phyloP scores from a whole-genome alignment of 768 basidiomycete genomes.

The Boletus barrowsii region DNA sequence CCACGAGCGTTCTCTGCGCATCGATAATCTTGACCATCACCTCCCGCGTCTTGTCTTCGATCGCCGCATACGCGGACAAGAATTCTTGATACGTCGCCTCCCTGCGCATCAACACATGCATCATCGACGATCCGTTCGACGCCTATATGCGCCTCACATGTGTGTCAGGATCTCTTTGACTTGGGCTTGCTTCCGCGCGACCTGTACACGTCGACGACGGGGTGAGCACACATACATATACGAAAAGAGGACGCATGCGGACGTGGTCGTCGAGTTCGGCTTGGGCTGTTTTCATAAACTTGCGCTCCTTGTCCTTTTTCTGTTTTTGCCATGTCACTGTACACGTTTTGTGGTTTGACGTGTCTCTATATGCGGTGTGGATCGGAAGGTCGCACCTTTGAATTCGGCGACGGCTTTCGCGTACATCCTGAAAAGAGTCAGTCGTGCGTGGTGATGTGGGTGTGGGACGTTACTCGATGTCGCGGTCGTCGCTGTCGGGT shows the following conservation, averaged over 20 bases:
- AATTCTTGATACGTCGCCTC: constrained; percentile 27
- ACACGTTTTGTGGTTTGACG: neutral
- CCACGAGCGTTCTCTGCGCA: constrained; percentile 25
- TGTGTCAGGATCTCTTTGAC: constrained; percentile 16
- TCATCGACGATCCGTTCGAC: too few relatives aligned
- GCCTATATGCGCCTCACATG: constrained; percentile 22
- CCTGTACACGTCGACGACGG: constrained; percentile 9
- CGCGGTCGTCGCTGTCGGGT: constrained; percentile 26
- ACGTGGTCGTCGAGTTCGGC: constrained; percentile 29
- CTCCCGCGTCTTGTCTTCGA: constrained; percentile 29
- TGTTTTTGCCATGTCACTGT: constrained; percentile 34
- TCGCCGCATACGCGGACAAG: constrained; percentile 17
- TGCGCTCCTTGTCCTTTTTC: constrained; percentile 23
- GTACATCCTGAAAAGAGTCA: constrained; percentile 17
- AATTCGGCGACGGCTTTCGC: constrained; percentile 32
- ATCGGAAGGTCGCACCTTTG: constrained; percentile 24
- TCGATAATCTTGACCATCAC: constrained; percentile 25
- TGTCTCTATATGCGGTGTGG: neutral
- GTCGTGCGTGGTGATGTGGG: neutral
- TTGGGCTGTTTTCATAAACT: constrained; percentile 19
- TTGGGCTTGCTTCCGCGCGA: constrained; percentile 20
- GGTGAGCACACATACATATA: too few relatives aligned
- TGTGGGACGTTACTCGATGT: constrained; percentile 21
- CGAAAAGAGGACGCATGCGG: neutral
- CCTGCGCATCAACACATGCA: constrained; percentile 7